These are phyloP conservation scores for Excoecaria agallocha DNA, from an alignment of 345 rosid species.

Conservation along the genomic window DNA sequence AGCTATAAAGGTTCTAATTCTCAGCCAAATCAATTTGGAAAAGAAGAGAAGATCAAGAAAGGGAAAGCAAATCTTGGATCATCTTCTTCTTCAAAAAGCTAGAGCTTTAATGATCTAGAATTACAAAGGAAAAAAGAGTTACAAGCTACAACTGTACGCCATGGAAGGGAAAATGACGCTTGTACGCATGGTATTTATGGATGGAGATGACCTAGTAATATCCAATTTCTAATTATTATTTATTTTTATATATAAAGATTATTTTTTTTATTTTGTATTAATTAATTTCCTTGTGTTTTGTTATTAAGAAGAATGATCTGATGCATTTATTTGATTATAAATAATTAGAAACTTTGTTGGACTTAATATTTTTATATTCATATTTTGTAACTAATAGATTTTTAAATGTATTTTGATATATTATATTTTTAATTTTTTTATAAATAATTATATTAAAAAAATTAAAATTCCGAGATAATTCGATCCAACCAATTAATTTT, in stretches of 20 bases:
- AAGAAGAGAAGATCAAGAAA: conserved; percentile 52
- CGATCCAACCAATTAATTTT: too few species aligned
- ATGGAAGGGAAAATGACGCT: conserved; percentile 78
- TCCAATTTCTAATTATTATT: too few species aligned
- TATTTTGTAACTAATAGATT: too few species aligned
- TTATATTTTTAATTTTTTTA: too few species aligned
- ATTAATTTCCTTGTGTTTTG: too few species aligned
- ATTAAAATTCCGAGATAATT: too few species aligned
- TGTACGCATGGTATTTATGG: conserved; percentile 61
- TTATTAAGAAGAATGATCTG: not conserved
- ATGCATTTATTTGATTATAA: too few species aligned
- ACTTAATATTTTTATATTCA: too few species aligned
- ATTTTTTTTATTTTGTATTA: too few species aligned
- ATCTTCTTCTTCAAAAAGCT: conserved; percentile 44
- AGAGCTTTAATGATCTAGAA: conserved; percentile 85
- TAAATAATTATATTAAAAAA: too few species aligned
- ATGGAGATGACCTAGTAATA: conserved; percentile 57
- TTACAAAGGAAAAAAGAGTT: conserved; percentile 86
- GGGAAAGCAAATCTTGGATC: conserved; percentile 39
- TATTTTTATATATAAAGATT: not conserved
- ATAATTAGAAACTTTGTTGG: too few species aligned
- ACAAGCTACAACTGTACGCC: conserved; percentile 71
- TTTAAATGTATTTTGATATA: too few species aligned
- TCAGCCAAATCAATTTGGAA: conserved; percentile 31
- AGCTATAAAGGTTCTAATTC: conserved; percentile 23